A percentile compares a stretch with the other conserved stretches of the same genome.
Evolutionary conservation across 1,284 basidiomycete genomes (phyloP).

Genomic region (Amylostereum areolatum): DNA sequence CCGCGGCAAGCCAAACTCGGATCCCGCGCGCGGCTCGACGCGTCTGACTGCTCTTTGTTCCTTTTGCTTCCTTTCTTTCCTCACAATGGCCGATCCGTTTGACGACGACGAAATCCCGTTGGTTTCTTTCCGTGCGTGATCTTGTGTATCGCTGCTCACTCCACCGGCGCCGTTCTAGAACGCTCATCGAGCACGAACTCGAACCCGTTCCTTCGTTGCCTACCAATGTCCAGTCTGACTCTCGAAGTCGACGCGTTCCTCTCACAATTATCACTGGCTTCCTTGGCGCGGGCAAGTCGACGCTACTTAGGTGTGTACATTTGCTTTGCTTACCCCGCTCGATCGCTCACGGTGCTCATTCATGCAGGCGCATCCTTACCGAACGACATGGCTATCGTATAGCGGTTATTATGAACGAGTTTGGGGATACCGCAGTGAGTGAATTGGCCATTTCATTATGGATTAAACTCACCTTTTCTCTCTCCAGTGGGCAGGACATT

Average conservation of each 20-base stretch:
- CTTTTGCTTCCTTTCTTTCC: too few species aligned
- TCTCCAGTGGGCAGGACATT: slow-evolving; percentile 18
- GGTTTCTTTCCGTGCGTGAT: slow-evolving; percentile 1
- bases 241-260: slow-evolving; percentile 47
- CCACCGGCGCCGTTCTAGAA: slow-evolving; percentile 7
- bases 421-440: slow-evolving; percentile 76
- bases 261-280: slow-evolving; percentile 91
- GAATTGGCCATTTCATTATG: not conserved
- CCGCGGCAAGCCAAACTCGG: too few species aligned
- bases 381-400: slow-evolving; percentile 91
- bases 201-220: not conserved
- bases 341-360: slow-evolving; percentile 1
- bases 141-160: too few species aligned
- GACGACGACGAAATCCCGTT: slow-evolving; percentile 23
- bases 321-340: not conserved
- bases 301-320: slow-evolving; percentile 61
- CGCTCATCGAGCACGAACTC: slow-evolving; percentile 36
- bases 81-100: slow-evolving; percentile 8
- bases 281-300: slow-evolving; percentile 88
- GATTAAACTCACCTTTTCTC: not conserved
- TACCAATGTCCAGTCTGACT: slow-evolving; percentile 3
- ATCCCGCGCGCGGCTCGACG: too few species aligned
- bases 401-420: slow-evolving; percentile 97
- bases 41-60: too few species aligned
- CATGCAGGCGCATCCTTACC: slow-evolving; percentile 74